Evolutionary conservation across 495 filamentous ascomycete genomes (phyloP), one percentile per base, ranked within the genome.

Genomic region (Aspergillus diversus): DNA sequence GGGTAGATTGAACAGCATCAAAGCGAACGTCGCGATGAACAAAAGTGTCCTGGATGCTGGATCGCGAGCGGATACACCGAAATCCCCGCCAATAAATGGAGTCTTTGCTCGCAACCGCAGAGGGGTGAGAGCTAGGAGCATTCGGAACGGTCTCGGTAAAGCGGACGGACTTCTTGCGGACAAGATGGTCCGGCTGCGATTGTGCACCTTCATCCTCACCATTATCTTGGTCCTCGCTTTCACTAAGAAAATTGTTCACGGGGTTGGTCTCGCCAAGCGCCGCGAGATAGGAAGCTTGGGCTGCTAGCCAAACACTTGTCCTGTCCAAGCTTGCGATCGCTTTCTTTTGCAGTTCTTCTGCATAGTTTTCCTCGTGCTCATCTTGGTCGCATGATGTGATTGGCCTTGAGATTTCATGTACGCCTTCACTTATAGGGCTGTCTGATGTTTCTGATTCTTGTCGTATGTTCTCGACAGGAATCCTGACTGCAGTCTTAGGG

Each of bases 81-180:
- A 97, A 97, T 32, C 92, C 92, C 63, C 92, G 88, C 81, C 94
- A 93, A 72, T 95, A 97, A n/a, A 93, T 90, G 1, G 89, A 89
- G 67, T 96, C 92, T 69, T 87, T 77, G 80, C 69, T 81, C 72
- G 69, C 72, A 50, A 66, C 80, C 57, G 66, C 50, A 31, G 74
- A 61, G n/a, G 73, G 74, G 13, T 39, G 54, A 27, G 68, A 72
- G 37, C 72, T 79, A 34, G 68, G 73, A 50, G 72, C 69, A 34
- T 81, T 71, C 15, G 81, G 79, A 7, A 84, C 72, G 9, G 77
- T 75, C 52, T 86, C 82, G 32, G 86, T 84, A 67, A 95, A 93
- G n/a, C 89, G 87, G 32, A 93, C 91, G 0, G 86, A 83, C 77
- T 90, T 94, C 74, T 91, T 90, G 59, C 80, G 80, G 15, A 74